Evolutionary conservation across 345 rosid genomes (phyloP).

Genomic region (Ceriops decandra): DNA sequence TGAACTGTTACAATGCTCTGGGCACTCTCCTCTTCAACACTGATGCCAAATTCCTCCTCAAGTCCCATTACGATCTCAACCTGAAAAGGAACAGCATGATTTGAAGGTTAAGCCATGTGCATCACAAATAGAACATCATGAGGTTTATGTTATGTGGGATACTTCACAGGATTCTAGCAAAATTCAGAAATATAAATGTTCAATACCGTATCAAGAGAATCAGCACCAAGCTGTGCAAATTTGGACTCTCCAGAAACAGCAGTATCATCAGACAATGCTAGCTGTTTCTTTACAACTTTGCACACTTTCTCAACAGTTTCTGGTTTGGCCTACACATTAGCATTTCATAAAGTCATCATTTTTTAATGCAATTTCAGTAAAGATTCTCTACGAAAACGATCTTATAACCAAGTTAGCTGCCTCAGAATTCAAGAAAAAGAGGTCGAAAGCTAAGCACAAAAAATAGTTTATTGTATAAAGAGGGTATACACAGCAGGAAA

Average conservation of each 20-base stretch:
- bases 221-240: constrained; percentile 74
- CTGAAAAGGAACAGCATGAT: constrained; percentile 23
- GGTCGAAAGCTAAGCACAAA: not conserved
- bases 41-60: constrained; percentile 75
- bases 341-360: not conserved
- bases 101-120: too few relatives aligned
- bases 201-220: constrained; percentile 83
- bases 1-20: constrained; percentile 72
- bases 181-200: not conserved
- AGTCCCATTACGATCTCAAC: constrained; percentile 91
- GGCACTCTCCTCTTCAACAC: constrained; percentile 67
- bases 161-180: too few relatives aligned
- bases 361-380: not conserved
- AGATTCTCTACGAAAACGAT: not conserved
- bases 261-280: constrained; percentile 54
- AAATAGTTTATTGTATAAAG: not conserved
- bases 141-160: too few relatives aligned
- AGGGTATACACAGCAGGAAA: constrained; percentile 55
- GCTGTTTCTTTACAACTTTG: constrained; percentile 73
- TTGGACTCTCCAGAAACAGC: constrained; percentile 62
- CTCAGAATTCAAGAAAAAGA: not conserved
- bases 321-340: constrained; percentile 57
- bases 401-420: not conserved
- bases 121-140: too few relatives aligned
- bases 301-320: constrained; percentile 81